Percentiles rank a stretch among this genome's conserved stretches.
phyloP scores from a whole-genome alignment of 352 stramenopile species.

The Phytophthora colocasiae region DNA sequence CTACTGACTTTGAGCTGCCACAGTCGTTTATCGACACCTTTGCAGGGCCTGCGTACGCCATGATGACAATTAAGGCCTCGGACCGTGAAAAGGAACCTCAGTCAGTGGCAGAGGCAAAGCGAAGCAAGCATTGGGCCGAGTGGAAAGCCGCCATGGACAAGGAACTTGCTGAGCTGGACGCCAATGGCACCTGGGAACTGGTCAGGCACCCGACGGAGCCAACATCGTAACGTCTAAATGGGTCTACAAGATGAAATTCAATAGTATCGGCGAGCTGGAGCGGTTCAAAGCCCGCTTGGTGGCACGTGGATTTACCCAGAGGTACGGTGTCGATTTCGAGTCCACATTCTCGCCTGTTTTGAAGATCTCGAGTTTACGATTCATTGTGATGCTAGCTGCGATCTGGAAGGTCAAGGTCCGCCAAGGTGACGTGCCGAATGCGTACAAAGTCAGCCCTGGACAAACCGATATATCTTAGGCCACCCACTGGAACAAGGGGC shows the following conservation, averaged over 20 bases:
- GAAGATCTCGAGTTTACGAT: constrained; percentile 18
- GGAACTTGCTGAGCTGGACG: not conserved
- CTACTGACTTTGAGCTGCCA: too few species aligned
- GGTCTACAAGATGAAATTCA: constrained; percentile 13
- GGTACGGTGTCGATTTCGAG: constrained; percentile 11
- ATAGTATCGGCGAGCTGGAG: constrained; percentile 10
- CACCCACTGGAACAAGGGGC: too few species aligned
- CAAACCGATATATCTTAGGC: too few species aligned
- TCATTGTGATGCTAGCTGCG: constrained; percentile 10
- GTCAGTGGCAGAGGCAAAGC: too few species aligned
- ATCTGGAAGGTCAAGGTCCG: not conserved
- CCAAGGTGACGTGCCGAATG: constrained; percentile 14
- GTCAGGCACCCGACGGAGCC: not conserved
- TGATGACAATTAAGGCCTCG: too few species aligned
- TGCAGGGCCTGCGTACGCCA: too few species aligned
- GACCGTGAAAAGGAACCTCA: too few species aligned
- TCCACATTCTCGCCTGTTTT: constrained; percentile 10
- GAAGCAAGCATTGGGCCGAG: not conserved
- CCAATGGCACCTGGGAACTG: not conserved
- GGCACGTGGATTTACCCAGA: constrained; percentile 7
- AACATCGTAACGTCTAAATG: constrained; percentile 6
- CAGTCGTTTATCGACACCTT: too few species aligned
- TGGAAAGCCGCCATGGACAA: not conserved
- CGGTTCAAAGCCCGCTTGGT: constrained; percentile 9
- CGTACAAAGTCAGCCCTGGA: constrained; percentile 6